Evolutionary conservation across 163 green algal genomes (phyloP), one percentile per base, ranked within the genome.

Genomic region (Smithsoniella earleae): DNA sequence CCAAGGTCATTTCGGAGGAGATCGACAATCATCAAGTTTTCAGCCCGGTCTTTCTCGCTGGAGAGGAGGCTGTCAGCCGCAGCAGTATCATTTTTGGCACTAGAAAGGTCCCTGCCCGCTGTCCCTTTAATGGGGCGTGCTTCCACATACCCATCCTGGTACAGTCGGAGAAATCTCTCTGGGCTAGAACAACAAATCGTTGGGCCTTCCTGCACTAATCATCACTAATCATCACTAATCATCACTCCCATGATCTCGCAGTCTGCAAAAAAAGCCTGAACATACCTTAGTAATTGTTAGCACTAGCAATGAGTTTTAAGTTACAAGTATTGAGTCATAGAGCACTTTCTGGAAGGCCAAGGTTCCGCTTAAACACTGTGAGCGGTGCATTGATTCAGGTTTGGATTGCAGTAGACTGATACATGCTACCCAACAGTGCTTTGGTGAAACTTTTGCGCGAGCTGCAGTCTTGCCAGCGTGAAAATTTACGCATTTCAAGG

Each of bases 1-100:
- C 93, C 91, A 20, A 99, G 86, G 79, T 99, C 94, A 76, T 99
- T 98, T 28, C 94, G 86, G 45, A 99, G 82, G 66, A 99, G 85
- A 84, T 99, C 94, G 40, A 98, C 93, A 58, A 99, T 99, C 94
- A 99, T 99, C 20, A 99, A 83, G 77, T 99, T 99, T 81, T 99
- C 94, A 2, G 92, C 89, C 2, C 90, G 82, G 75, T 98, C 94
- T 84, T 98, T 97, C 52, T 92, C 89, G 54, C 76, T 69, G 16
- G 58, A 25, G 66, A 36, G 77, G 46, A 96, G 82, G 27, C 75
- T 81, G 1, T 55, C 73, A 3, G 89, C 87, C 0, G 78, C 73
- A 2, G 73, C 76, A 5, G 49, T 75, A 66, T 96, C 91, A 3
- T 78, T 73, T 6, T 63, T 72, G 3, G 82, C 62, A 66, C 91